These are phyloP conservation scores for Ustilago cynodontis DNA, from an alignment of 1,284 basidiomycete species.

Conservation along the genomic window DNA sequence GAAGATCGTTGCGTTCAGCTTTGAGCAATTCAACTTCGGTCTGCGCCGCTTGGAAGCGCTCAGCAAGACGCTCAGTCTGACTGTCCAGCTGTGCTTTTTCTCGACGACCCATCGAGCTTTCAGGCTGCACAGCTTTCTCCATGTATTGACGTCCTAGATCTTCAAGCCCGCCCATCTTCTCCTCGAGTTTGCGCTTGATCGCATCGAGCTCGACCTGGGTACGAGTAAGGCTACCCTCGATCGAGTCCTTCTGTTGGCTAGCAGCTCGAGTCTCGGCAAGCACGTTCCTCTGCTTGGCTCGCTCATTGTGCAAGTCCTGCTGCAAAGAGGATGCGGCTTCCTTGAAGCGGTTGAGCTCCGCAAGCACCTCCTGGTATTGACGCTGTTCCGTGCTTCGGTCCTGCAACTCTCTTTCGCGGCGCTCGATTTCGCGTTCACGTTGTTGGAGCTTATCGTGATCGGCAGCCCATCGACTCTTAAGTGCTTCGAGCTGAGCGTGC, in stretches of 20 bases:
- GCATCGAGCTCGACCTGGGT: constrained; percentile 42
- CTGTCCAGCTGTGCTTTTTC: constrained; percentile 15
- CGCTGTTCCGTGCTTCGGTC: constrained; percentile 46
- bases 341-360: constrained; percentile 44
- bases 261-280: constrained; percentile 31
- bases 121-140: constrained; percentile 27
- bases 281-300: constrained; percentile 36
- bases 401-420: constrained; percentile 42
- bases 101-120: constrained; percentile 15
- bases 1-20: constrained; percentile 45
- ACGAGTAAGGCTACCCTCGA: constrained; percentile 39
- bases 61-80: constrained; percentile 43
- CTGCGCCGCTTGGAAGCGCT: constrained; percentile 42
- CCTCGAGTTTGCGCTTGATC: constrained; percentile 46
- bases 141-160: constrained; percentile 30
- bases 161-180: constrained; percentile 48
- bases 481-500: constrained; percentile 49
- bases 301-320: constrained; percentile 40
- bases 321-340: constrained; percentile 43
- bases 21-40: constrained; percentile 45
- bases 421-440: constrained; percentile 43
- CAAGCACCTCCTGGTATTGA: constrained; percentile 38
- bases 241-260: constrained; percentile 37
- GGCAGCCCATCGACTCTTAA: constrained; percentile 51
- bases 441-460: constrained; percentile 46